Evolutionary conservation across 1,284 basidiomycete genomes (phyloP).

Genomic region (Trametes polyzona): DNA sequence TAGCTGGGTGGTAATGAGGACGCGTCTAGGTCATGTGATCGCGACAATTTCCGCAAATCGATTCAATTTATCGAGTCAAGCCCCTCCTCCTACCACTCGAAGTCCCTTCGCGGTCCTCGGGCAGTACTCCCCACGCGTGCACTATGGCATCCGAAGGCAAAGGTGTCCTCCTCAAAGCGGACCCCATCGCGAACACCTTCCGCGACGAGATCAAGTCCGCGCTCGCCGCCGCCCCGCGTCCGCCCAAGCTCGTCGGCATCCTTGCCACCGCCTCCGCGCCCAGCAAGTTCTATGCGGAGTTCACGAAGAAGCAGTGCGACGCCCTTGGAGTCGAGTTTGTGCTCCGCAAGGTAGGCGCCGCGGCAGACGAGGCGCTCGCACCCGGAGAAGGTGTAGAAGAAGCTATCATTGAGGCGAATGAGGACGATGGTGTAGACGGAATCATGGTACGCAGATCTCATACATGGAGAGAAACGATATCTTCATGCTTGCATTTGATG

Average conservation of each 20-base stretch:
- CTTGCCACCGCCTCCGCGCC: slow-evolving; percentile 87
- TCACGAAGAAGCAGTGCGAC: slow-evolving; percentile 91
- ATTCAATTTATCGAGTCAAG: slow-evolving; percentile 20
- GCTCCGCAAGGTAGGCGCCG: slow-evolving; percentile 72
- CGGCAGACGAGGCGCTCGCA: slow-evolving; percentile 50
- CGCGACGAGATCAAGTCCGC: slow-evolving; percentile 65
- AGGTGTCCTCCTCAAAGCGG: slow-evolving; percentile 77
- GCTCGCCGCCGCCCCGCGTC: slow-evolving; percentile 44
- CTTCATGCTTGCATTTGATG: neutral
- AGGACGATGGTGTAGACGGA: slow-evolving; percentile 85
- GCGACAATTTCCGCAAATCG: slow-evolving; percentile 21
- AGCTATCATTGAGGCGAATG: slow-evolving; percentile 93
- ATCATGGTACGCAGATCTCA: slow-evolving; percentile 76
- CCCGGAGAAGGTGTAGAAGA: slow-evolving; percentile 86
- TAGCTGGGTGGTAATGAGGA: neutral
- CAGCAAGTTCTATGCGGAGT: slow-evolving; percentile 91
- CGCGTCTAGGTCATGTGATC: slow-evolving; percentile 21
- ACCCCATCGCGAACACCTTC: slow-evolving; percentile 69
- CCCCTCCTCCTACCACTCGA: neutral
- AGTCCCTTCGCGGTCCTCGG: neutral
- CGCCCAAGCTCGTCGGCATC: slow-evolving; percentile 90
- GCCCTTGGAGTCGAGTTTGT: slow-evolving; percentile 89
- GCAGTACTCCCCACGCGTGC: neutral
- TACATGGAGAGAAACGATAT: neutral
- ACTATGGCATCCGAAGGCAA: slow-evolving; percentile 46